Conservation (phyloP, 768 basidiomycete genomes). For the Porphyrellus cyaneotinctus region DNA sequence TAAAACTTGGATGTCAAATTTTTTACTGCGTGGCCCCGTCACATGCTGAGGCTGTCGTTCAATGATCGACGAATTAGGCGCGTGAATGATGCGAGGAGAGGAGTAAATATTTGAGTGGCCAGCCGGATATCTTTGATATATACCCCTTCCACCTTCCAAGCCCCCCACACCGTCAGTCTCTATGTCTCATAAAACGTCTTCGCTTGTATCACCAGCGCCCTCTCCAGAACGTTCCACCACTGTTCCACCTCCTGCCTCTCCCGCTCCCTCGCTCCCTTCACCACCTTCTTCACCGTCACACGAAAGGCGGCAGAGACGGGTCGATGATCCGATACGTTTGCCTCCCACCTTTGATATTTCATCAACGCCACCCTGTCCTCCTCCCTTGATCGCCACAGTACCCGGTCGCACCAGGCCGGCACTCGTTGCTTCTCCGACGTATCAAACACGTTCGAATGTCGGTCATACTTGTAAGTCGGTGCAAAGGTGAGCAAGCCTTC, state of each 20-base stretch:
- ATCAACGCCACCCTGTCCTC: conserved; percentile 56
- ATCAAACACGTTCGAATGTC: conserved; percentile 73
- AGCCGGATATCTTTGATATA: conserved; percentile 1
- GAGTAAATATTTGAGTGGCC: too few species aligned
- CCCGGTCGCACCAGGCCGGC: conserved; percentile 96
- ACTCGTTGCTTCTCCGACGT: conserved; percentile 82
- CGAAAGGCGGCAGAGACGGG: conserved; percentile 80
- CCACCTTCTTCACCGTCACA: conserved; percentile 70
- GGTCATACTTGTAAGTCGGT: conserved; percentile 96
- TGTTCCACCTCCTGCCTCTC: conserved; percentile 54
- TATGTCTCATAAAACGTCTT: conserved; percentile 35
- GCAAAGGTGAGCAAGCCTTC: conserved; percentile 81
- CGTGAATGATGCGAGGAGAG: too few species aligned
- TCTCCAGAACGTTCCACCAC: conserved; percentile 44
- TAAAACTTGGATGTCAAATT: too few species aligned
- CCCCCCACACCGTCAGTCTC: conserved; percentile 20
- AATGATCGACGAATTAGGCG: too few species aligned
- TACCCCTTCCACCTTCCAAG: too few species aligned
- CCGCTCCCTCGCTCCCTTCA: conserved; percentile 50
- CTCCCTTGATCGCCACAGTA: conserved; percentile 69
- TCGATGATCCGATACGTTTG: conserved; percentile 85
- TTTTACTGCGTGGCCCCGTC: too few species aligned
- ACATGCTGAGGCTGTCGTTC: too few species aligned
- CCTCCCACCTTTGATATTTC: conserved; percentile 80
- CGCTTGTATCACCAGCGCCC: conserved; percentile 28